These are phyloP conservation scores for Benincasa hispida DNA, from an alignment of 306 rosid species.

Conservation along the genomic window DNA sequence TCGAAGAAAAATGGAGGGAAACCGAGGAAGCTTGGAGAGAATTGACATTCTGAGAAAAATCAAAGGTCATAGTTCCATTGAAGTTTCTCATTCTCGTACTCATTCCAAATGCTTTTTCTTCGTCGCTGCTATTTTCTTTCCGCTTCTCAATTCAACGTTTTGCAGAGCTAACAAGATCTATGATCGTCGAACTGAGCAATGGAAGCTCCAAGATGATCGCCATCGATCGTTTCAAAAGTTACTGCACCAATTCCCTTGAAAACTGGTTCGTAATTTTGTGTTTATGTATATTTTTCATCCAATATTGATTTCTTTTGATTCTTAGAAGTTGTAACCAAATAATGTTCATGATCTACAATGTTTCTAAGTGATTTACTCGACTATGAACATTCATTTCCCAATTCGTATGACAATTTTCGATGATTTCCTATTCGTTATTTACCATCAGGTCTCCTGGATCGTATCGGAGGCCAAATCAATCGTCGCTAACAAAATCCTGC, in stretches of 20 bases:
- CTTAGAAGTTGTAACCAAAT: background rate
- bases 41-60: constrained; percentile 30
- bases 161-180: constrained; percentile 47
- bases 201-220: constrained; percentile 44
- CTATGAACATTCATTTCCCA: background rate
- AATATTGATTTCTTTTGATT: background rate
- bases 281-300: background rate
- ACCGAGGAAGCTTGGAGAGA: constrained; percentile 16
- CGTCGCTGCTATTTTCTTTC: background rate
- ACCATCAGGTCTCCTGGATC: background rate
- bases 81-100: background rate
- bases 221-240: constrained; percentile 52
- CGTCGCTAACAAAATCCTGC: background rate
- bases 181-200: constrained; percentile 35
- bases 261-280: constrained; percentile 33
- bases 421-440: background rate
- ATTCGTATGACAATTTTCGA: background rate
- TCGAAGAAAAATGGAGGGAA: constrained; percentile 51
- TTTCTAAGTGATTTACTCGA: background rate
- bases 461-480: background rate
- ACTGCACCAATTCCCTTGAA: constrained; percentile 33
- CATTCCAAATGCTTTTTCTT: background rate
- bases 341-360: background rate
- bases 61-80: constrained; percentile 28
- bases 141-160: background rate